Evolutionary conservation across 1,139 yeast genomes (phyloP).

Genomic region (Sugiyamaella neomexicana): DNA sequence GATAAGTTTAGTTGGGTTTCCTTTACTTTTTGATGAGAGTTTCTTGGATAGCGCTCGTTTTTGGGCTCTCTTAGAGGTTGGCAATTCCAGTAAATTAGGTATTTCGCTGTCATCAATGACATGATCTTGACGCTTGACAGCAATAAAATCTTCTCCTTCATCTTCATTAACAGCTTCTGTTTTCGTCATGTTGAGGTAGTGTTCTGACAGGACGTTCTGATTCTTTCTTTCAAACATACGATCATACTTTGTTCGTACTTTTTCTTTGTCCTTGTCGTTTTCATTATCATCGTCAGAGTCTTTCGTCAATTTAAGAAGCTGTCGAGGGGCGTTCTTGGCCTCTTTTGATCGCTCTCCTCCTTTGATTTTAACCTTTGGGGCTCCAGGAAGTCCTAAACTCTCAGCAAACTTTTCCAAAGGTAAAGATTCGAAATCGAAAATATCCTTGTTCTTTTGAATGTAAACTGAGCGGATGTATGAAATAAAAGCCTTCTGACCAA

Average conservation of each 20-base stretch:
- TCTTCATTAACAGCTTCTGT: slow-evolving; percentile 50
- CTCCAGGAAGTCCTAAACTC: slow-evolving; percentile 92
- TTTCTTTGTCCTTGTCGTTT: slow-evolving; percentile 40
- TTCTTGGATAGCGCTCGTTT: slow-evolving; percentile 89
- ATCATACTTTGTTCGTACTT: slow-evolving; percentile 84
- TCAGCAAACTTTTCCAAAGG: slow-evolving; percentile 84
- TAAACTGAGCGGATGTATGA: slow-evolving; percentile 84
- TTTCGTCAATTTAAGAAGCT: slow-evolving; percentile 56
- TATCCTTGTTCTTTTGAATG: slow-evolving; percentile 82
- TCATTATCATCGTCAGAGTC: slow-evolving; percentile 48
- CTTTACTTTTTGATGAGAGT: slow-evolving; percentile 58
- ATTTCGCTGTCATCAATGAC: slow-evolving; percentile 61
- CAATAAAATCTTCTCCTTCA: slow-evolving; percentile 76
- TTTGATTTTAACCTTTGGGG: slow-evolving; percentile 83
- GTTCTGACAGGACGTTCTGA: slow-evolving; percentile 88
- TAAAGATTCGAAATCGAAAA: slow-evolving; percentile 67
- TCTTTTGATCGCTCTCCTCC: slow-evolving; percentile 59
- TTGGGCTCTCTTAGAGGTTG: slow-evolving; percentile 82
- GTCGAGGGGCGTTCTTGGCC: slow-evolving; percentile 78
- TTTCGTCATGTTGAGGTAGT: slow-evolving; percentile 64
- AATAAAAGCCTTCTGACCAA: slow-evolving; percentile 94
- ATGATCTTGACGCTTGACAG: slow-evolving; percentile 76
- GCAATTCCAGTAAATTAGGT: slow-evolving; percentile 51
- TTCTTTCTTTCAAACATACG: slow-evolving; percentile 94
- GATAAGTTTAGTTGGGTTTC: slow-evolving; percentile 68